Evolutionary conservation across 352 stramenopile species (phyloP), one percentile per base, ranked within the genome.

Genomic region (Phytophthora cryptogea): DNA sequence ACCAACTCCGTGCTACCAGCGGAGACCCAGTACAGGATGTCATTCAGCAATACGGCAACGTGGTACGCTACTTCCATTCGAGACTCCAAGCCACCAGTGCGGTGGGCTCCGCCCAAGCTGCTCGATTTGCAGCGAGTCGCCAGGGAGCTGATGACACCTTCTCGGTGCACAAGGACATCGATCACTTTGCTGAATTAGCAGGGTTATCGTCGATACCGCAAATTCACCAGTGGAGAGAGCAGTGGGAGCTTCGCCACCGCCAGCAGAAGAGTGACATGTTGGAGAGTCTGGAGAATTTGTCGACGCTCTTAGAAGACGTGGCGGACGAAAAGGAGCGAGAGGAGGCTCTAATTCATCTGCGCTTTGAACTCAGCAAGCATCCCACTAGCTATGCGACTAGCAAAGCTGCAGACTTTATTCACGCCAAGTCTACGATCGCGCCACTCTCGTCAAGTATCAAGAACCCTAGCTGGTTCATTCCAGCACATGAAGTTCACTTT

Each of bases 401-500:
- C 31, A 42, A 46, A 31, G 30, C 26, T 17, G 46, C 17, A 8
- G 37, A 46, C 14, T 59, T 50, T 32, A 54, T 9, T 14, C 33
- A 10, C 8, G 36, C 36, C 1, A 55, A 63, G 36, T 42, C 44
- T 6, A 8, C 47, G 0, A 39, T 47, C 46, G 31, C 23, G n/a
- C 13, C 32, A 1, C 9, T 61, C 2, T 41, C 20, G 39, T 23
- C 54, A 6, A 32, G 20, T 23, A 5, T 37, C 0, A 39, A 11
- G 20, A 50, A 63, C n/a, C 8, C 31, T 4, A 46, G 35, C 2
- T 64, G 56, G 56, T 58, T 64, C 16, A 52, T 64, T 20, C 56
- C 56, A n/a, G 32, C 35, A 9, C 26, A 69, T n/a, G 54, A 69
- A 31, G 61, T 69, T 9, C 11, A 59, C 2, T 69, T 69, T 10